Evolutionary conservation across 1,284 basidiomycete genomes (phyloP), one percentile per base, ranked within the genome.

Genomic region (Abortiporus biennis): DNA sequence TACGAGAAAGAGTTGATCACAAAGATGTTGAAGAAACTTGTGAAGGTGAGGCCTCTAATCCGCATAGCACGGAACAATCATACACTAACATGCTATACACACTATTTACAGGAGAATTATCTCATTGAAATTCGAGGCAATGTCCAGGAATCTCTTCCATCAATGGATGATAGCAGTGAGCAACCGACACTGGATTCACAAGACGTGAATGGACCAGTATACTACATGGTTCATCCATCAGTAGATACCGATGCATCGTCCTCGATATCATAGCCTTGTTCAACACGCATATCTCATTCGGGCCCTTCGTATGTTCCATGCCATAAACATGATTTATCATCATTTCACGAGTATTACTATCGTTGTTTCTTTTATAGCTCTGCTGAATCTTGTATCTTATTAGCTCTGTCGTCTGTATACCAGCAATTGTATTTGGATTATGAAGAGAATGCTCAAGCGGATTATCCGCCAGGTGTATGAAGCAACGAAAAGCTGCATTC

Each of bases 1-100:
- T 84, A 88, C 52, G 91, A 99, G 68, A 86, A 84, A 54, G 87
- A 91, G 61, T 69, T 99, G 45, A 82, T 98, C 49, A 80, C 76
- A 35, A 99, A 98, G 68, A 85, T 96, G 55, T 62, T 99, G 48
- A 78, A 72, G 52, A 93, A 91, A 64, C 68, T 99, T 44, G 86
- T 95, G 48, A 95, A 93, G 78, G 94, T 89, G 50, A 42, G 75
- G 47, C 19, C n/a, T 27, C n/a, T 39, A 24, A 13, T 36, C 15
- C 27, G 27, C 8, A 9, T 34, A 6, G 19, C 15, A 15, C 32
- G 6, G 8, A 34, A 8, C 19, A 34, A 34, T 15, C 8, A 15
- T 13, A 9, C n/a, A 9, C 27, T 29, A 9, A 9, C 15, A 17
- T 15, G n/a, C 37, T 22, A 42, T 38, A 21, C 24, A 17, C n/a